Evolutionary conservation across 2,329 filamentous ascomycete species (phyloP).

Genomic region (Chaetomiaceae sp.): DNA sequence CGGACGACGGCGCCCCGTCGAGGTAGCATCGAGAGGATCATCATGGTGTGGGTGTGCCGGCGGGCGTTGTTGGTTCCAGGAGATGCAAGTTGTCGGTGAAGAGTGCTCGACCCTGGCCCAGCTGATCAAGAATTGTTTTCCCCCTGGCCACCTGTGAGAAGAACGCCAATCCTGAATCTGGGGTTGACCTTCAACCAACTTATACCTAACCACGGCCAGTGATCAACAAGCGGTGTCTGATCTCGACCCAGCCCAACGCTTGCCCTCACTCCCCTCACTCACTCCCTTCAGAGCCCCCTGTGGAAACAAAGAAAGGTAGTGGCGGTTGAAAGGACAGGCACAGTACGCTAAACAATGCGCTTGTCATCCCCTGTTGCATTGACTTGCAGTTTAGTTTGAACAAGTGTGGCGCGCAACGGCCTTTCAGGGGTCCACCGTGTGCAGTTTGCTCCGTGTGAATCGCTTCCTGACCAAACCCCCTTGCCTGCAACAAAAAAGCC

Average conservation of each 20-base stretch:
- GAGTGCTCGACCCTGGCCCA: background rate
- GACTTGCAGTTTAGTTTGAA: background rate
- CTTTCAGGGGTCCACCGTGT: conserved; percentile 1
- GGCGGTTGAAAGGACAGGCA: background rate
- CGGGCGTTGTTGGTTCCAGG: background rate
- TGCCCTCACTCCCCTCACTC: background rate
- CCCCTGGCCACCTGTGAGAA: background rate
- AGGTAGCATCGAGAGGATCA: conserved; percentile 14
- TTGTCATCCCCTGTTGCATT: conserved; percentile 1
- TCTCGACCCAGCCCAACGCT: background rate
- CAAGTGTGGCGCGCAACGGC: conserved; percentile 1
- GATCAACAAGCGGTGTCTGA: background rate
- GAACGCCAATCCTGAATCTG: background rate
- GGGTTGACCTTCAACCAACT: background rate
- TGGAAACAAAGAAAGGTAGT: background rate
- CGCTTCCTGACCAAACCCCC: background rate
- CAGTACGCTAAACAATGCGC: background rate
- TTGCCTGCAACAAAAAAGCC: background rate
- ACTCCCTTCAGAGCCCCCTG: background rate
- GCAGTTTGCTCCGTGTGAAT: conserved; percentile 11
- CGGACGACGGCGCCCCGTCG: conserved; percentile 3
- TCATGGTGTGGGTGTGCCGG: conserved; percentile 13
- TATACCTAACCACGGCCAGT: background rate
- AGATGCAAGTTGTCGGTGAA: background rate
- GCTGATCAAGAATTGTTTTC: background rate